phyloP scores from a whole-genome alignment of 108 stramenopile genomes.

The Nitzschia sp. region DNA sequence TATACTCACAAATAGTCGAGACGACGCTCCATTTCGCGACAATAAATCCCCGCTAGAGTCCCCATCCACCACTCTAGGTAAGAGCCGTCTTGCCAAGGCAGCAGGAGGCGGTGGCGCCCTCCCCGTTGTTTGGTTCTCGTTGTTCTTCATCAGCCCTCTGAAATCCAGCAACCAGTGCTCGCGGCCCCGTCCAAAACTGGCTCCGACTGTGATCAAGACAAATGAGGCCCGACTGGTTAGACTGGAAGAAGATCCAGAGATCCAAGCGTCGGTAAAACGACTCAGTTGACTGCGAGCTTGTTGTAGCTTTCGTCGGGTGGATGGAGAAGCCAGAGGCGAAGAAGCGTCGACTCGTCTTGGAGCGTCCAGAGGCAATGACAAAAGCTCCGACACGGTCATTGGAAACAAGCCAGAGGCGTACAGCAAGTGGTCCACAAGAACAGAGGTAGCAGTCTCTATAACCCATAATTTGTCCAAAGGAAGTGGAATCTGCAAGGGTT shows the following conservation, averaged over 20 bases:
- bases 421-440: conserved; percentile 10
- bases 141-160: background rate
- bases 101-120: background rate
- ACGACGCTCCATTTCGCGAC: background rate
- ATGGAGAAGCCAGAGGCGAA: background rate
- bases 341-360: background rate
- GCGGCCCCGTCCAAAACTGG: background rate
- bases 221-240: background rate
- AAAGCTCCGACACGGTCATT: background rate
- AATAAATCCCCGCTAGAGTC: background rate
- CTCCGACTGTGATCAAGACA: conserved; percentile 8
- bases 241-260: too few species aligned
- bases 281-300: background rate
- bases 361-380: background rate
- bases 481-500: background rate
- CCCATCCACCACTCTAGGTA: conserved; percentile 2
- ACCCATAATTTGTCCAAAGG: conserved; percentile 2
- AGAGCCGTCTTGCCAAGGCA: conserved; percentile 3
- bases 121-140: background rate
- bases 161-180: conserved; percentile 8
- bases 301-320: background rate
- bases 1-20: background rate
- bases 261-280: background rate
- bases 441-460: background rate
- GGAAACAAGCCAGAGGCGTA: conserved; percentile 4